Conservation (phyloP, 2,329 filamentous ascomycete species). For the Paecilomyces sp. region DNA sequence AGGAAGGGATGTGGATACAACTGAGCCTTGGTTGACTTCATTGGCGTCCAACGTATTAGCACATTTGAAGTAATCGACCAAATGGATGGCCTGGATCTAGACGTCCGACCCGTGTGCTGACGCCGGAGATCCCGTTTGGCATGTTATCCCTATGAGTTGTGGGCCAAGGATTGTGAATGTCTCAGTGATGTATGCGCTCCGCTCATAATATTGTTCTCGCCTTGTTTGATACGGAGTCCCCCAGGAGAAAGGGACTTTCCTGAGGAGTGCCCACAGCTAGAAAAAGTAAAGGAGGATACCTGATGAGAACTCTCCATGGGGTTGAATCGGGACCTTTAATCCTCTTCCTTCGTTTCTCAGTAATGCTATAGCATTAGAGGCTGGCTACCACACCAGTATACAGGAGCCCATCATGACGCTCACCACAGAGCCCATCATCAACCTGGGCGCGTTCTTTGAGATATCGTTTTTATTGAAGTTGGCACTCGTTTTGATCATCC, state of each 20-base stretch:
- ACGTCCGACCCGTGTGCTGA: not conserved
- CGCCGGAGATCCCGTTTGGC: not conserved
- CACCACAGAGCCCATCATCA: conserved; percentile 3
- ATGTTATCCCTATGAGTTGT: not conserved
- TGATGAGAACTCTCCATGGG: not conserved
- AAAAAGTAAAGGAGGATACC: not conserved
- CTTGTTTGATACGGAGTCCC: not conserved
- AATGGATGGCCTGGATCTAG: not conserved
- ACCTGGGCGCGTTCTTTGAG: conserved; percentile 4
- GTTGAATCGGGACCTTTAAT: not conserved
- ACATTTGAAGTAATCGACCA: not conserved
- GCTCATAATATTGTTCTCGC: not conserved
- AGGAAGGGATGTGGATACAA: not conserved
- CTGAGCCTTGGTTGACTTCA: not conserved
- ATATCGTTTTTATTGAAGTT: conserved; percentile 7
- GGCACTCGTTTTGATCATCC: conserved; percentile 2
- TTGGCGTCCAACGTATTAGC: not conserved
- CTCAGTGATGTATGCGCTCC: not conserved
- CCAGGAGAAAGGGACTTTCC: not conserved
- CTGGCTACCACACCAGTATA: not conserved
- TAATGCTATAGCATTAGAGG: not conserved
- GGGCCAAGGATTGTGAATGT: not conserved
- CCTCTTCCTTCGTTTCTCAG: not conserved
- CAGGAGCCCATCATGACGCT: conserved; percentile 1
- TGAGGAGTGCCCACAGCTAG: not conserved